Evolutionary conservation across 768 basidiomycete species (phyloP), one percentile per base, ranked within the genome.

Genomic region (Boletellus ananas): DNA sequence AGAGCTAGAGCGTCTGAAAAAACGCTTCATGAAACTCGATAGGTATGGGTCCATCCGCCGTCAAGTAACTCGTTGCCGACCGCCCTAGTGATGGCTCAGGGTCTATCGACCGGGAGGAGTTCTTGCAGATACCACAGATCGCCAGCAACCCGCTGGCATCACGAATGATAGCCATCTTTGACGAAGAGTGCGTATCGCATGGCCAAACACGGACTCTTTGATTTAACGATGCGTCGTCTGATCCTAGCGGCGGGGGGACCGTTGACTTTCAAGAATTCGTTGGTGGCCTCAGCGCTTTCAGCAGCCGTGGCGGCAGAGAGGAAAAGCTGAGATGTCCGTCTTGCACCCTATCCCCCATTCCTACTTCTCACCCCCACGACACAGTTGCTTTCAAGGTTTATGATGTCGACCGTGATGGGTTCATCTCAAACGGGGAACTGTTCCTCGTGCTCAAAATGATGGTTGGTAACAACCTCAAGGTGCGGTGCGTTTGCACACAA

Each of bases 221-320:
- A n/a, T 46, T 34, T 14, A 47, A 33, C 29, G 11, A 29, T 9
- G 8, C 29, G 10, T 20, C 27, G 37, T 20, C 17, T 27, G 16
- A 20, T 20, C 13, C 18, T 60, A 98, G 96, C 68, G 96, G 96
- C 52, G 93, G 94, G 68, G 95, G 95, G 49, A 94, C 94, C 0
- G 96, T 99, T 43, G 96, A 99, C 69, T 99, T 99, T 69, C 94
- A 98, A 62, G 95, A 99, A 71, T 99, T 98, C 60, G 96, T 99
- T 0, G 94, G 93, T 3, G 96, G 95, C 1, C 70, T 99, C 63
- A 97, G 94, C 65, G 96, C 96, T 45, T 99, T 99, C 71, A 95
- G 93, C 57, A 94, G 90, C 69, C 83, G 94, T 64, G 96, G 96
- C 16, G 96, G 91, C 17, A 78, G 95, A 54, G 96, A 99, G 62